Evolutionary conservation across 495 filamentous ascomycete genomes (phyloP), one percentile per base, ranked within the genome.

Genomic region (Neurospora hispaniola): DNA sequence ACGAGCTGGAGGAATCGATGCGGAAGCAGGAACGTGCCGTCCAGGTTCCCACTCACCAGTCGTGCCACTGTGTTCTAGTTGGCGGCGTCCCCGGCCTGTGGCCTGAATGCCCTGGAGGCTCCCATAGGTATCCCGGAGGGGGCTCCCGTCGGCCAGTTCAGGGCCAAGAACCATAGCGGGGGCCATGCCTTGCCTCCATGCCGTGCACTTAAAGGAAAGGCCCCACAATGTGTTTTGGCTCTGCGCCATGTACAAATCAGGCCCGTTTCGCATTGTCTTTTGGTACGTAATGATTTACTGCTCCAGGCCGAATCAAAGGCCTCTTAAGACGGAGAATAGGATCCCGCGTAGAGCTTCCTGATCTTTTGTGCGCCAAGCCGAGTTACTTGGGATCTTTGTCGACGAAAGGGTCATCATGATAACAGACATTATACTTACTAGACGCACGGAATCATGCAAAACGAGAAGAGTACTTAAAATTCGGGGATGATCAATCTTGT

Each of bases 31-130:
- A 62, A 31, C 54, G 48, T 62, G 46, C 46, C 44, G 44, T 11
- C 11, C 20, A 54, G 46, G 46, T 54, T 54, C 20, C 46, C 46
- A 54, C 46, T 10, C 46, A 12, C 46, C 46, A 54, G 46, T 54
- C 14, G 66, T 43, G 68, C 72, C 41, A 70, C 68, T 73, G 72
- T 59, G 72, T 73, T 73, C 62, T 68, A 69, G 42, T 69, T 31
- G 66, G 72, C 72, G 46, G 31, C 39, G 59, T 23, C 9, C 35
- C 35, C 5, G 35, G 35, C 35, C 35, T 38, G 35, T 38, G 35
- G 35, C 35, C 35, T 38, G 35, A 38, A 38, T 38, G n/a, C n/a
- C n/a, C n/a, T n/a, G 35, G 35, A 38, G 35, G 35, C 35, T 38
- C 35, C 12, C 23, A 62, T 23, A 38, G 35, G 35, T 23, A 59